Percentiles rank a stretch among this genome's conserved stretches.
Conservation (phyloP, 2,329 filamentous ascomycete species). For the Ceratocystis smalleyi region DNA sequence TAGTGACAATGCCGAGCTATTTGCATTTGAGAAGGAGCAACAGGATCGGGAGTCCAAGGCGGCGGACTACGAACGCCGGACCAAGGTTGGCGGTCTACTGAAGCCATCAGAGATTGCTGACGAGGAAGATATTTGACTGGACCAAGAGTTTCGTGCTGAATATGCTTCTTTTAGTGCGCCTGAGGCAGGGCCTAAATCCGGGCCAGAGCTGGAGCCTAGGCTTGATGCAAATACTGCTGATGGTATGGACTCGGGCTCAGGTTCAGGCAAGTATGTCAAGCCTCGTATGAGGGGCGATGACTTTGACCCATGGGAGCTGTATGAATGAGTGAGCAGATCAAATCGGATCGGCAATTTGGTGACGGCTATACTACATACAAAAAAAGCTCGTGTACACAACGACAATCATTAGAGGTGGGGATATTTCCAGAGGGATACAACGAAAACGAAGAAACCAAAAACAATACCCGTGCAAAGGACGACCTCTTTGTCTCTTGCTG, state of each 20-base stretch:
- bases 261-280: constrained; percentile 7
- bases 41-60: constrained; percentile 72
- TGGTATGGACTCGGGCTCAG: constrained; percentile 6
- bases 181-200: constrained; percentile 25
- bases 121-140: constrained; percentile 68
- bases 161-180: constrained; percentile 24
- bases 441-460: no score
- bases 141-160: constrained; percentile 50
- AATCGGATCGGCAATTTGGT: not conserved
- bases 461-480: no score
- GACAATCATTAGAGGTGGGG: constrained; percentile 5
- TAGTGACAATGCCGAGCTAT: constrained; percentile 88
- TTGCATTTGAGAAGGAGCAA: constrained; percentile 85
- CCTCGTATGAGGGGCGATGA: constrained; percentile 15
- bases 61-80: constrained; percentile 76
- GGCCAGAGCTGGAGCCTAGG: constrained; percentile 18
- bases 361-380: not conserved
- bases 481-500: not conserved
- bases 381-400: constrained; percentile 3
- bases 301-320: constrained; percentile 19
- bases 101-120: constrained; percentile 96
- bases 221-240: constrained; percentile 14
- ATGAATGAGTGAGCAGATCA: constrained; percentile 17
- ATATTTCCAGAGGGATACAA: not conserved
- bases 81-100: constrained; percentile 87